Evolutionary conservation across 2,329 filamentous ascomycete genomes (phyloP).

Genomic region (Fusarium sambucinum): DNA sequence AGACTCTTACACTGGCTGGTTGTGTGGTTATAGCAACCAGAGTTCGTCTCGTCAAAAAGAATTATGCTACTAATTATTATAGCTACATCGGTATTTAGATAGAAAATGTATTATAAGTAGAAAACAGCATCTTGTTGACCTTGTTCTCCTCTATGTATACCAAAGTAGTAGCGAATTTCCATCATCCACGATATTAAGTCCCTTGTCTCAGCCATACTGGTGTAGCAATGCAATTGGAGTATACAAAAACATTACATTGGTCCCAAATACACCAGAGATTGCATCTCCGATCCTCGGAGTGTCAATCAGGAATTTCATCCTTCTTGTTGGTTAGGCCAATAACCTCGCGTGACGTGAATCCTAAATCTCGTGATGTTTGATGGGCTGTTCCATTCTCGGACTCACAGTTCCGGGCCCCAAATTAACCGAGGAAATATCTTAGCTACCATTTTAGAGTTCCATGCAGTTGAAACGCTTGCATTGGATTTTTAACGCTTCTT

Average conservation of each 20-base stretch:
- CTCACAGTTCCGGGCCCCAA: not conserved
- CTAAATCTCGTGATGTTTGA: slow-evolving; percentile 22
- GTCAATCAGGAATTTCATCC: not conserved
- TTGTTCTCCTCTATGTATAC: not conserved
- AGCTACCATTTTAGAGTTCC: not conserved
- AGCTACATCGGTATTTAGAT: too few relatives aligned
- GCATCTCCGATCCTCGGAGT: not conserved
- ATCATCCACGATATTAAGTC: not conserved
- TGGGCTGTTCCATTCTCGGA: slow-evolving; percentile 15
- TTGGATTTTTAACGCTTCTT: not conserved
- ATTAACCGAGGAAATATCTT: not conserved
- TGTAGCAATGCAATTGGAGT: not conserved
- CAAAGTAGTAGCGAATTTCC: not conserved
- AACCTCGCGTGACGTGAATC: slow-evolving; percentile 17
- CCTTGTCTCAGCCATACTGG: not conserved
- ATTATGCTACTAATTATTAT: not conserved
- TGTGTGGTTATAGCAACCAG: not conserved
- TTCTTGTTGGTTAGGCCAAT: not conserved
- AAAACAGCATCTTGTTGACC: not conserved
- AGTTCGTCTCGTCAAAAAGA: not conserved
- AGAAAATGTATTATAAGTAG: not conserved
- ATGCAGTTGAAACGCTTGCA: not conserved
- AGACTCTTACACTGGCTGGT: not conserved
- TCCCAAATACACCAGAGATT: not conserved
- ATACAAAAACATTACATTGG: not conserved